phyloP scores from a whole-genome alignment of 2,329 filamentous ascomycete species.

The Seiridium unicorne region DNA sequence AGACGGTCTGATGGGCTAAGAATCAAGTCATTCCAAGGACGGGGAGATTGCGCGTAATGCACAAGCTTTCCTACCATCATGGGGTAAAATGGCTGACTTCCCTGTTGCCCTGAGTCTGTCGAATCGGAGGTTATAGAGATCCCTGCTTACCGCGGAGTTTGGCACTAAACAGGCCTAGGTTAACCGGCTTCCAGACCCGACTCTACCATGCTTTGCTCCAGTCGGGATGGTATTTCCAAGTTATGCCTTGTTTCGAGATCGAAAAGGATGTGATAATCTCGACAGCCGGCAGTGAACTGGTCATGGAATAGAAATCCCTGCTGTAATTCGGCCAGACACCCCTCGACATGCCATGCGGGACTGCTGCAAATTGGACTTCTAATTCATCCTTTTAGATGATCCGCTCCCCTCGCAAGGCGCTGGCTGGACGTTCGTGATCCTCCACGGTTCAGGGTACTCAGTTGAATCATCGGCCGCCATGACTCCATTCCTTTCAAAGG shows the following conservation, averaged over 20 bases:
- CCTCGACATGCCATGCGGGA: not conserved
- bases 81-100: constrained; percentile 4
- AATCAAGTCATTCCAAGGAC: constrained; percentile 20
- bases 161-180: constrained; percentile 8
- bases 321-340: not conserved
- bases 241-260: not conserved
- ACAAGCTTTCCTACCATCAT: constrained; percentile 8
- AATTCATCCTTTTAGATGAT: constrained; percentile 12
- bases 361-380: not conserved
- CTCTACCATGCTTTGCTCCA: not conserved
- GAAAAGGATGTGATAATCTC: not conserved
- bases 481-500: constrained; percentile 17
- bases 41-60: constrained; percentile 23
- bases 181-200: constrained; percentile 4
- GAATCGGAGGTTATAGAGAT: constrained; percentile 12
- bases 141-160: constrained; percentile 11
- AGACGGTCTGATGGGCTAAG: constrained; percentile 11
- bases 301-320: not conserved
- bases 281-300: not conserved
- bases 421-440: not conserved
- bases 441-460: constrained; percentile 13
- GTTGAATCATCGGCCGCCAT: constrained; percentile 19
- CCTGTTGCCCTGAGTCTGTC: constrained; percentile 6
- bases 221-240: not conserved
- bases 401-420: not conserved